phyloP scores from a whole-genome alignment of 2,329 filamentous ascomycete species.

The Coniochaeta prunicola region DNA sequence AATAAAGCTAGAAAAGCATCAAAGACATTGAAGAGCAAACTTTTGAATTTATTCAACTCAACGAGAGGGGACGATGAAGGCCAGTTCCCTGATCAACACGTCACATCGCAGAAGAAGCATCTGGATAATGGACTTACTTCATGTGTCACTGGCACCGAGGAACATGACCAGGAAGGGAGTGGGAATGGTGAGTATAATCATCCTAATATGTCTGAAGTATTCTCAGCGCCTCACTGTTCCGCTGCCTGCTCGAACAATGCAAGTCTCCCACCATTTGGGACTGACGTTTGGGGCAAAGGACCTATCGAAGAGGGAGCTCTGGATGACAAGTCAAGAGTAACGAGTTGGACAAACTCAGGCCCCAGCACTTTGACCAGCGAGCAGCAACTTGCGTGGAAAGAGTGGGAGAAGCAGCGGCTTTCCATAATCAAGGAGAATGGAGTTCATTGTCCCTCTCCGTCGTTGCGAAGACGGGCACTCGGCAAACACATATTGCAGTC shows the following conservation, averaged over 20 bases:
- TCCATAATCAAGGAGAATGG: conserved; percentile 57
- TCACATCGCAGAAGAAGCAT: conserved; percentile 34
- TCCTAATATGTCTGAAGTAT: not conserved
- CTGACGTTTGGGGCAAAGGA: conserved; percentile 10
- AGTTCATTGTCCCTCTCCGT: conserved; percentile 31
- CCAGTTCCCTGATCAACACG: conserved; percentile 42
- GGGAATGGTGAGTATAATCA: not conserved
- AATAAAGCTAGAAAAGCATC: conserved; percentile 56
- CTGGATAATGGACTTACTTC: not conserved
- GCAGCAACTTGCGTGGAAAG: conserved; percentile 26
- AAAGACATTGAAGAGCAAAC: conserved; percentile 49
- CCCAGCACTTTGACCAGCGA: conserved; percentile 44
- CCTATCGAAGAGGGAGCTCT: not conserved
- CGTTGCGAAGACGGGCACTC: conserved; percentile 18
- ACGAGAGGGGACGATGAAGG: conserved; percentile 25
- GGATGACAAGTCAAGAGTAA: conserved; percentile 57
- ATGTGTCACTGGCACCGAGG: not conserved
- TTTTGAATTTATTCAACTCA: conserved; percentile 51
- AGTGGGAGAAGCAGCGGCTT: conserved; percentile 49
- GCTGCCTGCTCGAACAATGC: conserved; percentile 45
- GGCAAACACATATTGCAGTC: conserved; percentile 17
- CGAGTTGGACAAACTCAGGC: conserved; percentile 64
- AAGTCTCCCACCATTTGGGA: conserved; percentile 43
- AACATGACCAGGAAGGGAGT: not conserved
- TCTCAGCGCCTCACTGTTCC: conserved; percentile 17